Conservation (phyloP, 768 basidiomycete species). For the Chalciporus chontae region DNA sequence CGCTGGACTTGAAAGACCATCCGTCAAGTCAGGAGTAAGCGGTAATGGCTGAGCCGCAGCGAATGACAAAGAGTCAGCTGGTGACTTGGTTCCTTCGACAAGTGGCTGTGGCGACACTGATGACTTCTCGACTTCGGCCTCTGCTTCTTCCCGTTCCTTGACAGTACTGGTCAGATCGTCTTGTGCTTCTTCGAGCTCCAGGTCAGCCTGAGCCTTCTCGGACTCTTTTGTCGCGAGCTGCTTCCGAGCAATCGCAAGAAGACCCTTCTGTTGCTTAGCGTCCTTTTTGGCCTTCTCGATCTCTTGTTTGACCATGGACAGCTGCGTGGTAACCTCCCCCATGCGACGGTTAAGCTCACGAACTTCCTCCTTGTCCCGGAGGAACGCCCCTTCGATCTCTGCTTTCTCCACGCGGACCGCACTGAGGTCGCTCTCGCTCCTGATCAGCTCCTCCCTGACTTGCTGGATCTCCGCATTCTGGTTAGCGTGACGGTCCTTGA, state of each 20-base stretch:
- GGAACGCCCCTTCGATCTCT: conserved; percentile 80
- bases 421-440: conserved; percentile 88
- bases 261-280: conserved; percentile 92
- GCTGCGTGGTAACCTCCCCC: conserved; percentile 74
- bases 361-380: conserved; percentile 94
- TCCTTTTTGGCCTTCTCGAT: conserved; percentile 91
- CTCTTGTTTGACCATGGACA: conserved; percentile 63
- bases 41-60: conserved; percentile 76
- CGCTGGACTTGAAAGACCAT: conserved; percentile 41
- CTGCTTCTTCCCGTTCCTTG: conserved; percentile 54
- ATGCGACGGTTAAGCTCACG: conserved; percentile 81
- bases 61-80: conserved; percentile 47
- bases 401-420: conserved; percentile 85
- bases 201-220: conserved; percentile 64
- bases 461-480: conserved; percentile 75
- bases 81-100: conserved; percentile 36
- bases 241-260: conserved; percentile 92
- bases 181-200: conserved; percentile 67
- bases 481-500: conserved; percentile 63
- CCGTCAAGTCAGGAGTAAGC: conserved; percentile 58
- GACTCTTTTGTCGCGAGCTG: conserved; percentile 84
- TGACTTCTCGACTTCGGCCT: conserved; percentile 44
- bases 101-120: conserved; percentile 4
- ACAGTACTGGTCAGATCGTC: conserved; percentile 49
- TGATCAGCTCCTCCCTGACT: conserved; percentile 74